Percentiles rank a stretch among this genome's conserved stretches.
Evolutionary conservation across 2,329 filamentous ascomycete genomes (phyloP).

Genomic region (Aureobasidium melanogenum): DNA sequence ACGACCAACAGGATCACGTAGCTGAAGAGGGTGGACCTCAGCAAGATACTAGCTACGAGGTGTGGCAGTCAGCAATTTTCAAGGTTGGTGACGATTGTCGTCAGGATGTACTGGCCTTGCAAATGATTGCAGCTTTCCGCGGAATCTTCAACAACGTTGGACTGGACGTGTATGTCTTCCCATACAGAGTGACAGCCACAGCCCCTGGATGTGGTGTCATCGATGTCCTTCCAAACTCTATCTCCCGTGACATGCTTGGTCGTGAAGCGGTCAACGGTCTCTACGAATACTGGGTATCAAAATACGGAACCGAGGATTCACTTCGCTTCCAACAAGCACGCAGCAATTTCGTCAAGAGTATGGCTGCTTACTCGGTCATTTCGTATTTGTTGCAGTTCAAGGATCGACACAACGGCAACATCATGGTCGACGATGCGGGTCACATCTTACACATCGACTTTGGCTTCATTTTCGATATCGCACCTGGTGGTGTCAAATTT

Average conservation of each 20-base stretch:
- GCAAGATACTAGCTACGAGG: conserved; percentile 60
- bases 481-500: conserved; percentile 92
- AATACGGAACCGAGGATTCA: conserved; percentile 94
- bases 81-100: conserved; percentile 98
- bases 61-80: conserved; percentile 99
- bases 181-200: conserved; percentile 93
- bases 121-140: conserved; percentile 96
- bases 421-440: conserved; percentile 96
- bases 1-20: conserved; percentile 25
- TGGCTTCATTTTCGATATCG: conserved; percentile 98
- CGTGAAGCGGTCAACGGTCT: conserved; percentile 96
- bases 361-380: conserved; percentile 97
- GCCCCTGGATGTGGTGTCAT: conserved; percentile 97
- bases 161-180: conserved; percentile 92
- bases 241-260: conserved; percentile 96
- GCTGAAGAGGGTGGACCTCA: conserved; percentile 23
- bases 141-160: conserved; percentile 95
- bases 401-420: conserved; percentile 97
- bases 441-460: conserved; percentile 99
- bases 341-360: conserved; percentile 96
- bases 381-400: conserved; percentile 98
- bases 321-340: conserved; percentile 90
- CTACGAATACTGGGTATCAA: conserved; percentile 96
- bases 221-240: conserved; percentile 93
- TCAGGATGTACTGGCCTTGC: conserved; percentile 89